Percentiles rank a stretch among this genome's conserved stretches.
These are phyloP conservation scores for Ceriops zippeliana DNA, from an alignment of 345 rosid species.

Conservation along the genomic window DNA sequence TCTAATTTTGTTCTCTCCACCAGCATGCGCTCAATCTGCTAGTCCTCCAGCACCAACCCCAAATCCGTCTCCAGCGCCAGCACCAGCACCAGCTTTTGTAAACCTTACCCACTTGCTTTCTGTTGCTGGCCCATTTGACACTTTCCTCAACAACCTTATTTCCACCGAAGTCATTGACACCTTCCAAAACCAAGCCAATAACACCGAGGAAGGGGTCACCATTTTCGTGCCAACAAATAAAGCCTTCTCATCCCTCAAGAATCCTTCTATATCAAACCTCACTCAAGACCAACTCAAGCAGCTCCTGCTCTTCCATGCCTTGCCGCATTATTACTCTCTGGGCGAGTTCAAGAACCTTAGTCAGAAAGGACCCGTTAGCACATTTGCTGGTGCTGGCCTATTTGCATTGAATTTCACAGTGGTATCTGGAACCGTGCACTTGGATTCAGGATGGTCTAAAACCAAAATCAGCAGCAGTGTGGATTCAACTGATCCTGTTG, in stretches of 20 bases:
- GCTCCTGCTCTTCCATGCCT: constrained; percentile 72
- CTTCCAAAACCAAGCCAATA: constrained; percentile 88
- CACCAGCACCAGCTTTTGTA: constrained; percentile 62
- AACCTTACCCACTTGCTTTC: constrained; percentile 72
- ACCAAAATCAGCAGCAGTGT: constrained; percentile 81
- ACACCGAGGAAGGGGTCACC: constrained; percentile 78
- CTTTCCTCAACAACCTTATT: constrained; percentile 61
- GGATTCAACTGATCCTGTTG: constrained; percentile 70
- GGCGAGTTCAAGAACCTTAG: constrained; percentile 84
- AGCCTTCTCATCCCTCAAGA: constrained; percentile 70
- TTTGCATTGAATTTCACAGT: constrained; percentile 68
- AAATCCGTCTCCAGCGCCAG: constrained; percentile 60
- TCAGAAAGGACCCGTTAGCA: constrained; percentile 48
- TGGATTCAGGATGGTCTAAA: constrained; percentile 71
- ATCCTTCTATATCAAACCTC: constrained; percentile 64
- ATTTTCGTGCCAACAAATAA: constrained; percentile 80
- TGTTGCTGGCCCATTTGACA: constrained; percentile 80
- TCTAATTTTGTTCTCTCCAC: constrained; percentile 34
- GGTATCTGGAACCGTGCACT: constrained; percentile 53
- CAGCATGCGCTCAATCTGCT: constrained; percentile 45
- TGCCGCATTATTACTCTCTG: constrained; percentile 67
- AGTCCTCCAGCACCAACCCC: constrained; percentile 56
- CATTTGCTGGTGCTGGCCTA: constrained; percentile 58
- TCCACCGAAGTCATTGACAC: constrained; percentile 78
- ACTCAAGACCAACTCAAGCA: constrained; percentile 70